These are phyloP conservation scores for Hymenoscyphus fructigenus DNA, from an alignment of 2,329 filamentous ascomycete species.

Conservation along the genomic window DNA sequence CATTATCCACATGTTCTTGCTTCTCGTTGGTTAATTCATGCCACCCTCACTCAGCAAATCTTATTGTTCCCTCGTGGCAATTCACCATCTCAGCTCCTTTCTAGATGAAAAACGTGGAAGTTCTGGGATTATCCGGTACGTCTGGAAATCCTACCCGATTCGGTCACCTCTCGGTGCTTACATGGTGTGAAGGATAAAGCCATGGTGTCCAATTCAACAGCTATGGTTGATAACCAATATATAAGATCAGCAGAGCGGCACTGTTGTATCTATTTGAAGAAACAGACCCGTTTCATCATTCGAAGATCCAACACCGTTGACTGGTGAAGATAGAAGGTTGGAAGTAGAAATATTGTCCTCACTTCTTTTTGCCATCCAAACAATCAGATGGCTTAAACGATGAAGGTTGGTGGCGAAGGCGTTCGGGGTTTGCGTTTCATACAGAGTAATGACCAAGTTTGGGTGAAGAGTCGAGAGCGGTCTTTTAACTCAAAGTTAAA, in stretches of 20 bases:
- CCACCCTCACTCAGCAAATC: not conserved
- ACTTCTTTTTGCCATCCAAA: not conserved
- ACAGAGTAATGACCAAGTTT: too few relatives aligned
- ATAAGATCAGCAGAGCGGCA: not conserved
- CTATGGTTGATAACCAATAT: not conserved
- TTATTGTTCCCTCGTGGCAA: slow-evolving; percentile 5
- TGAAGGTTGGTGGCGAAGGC: not conserved
- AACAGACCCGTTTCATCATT: not conserved
- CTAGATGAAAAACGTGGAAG: slow-evolving; percentile 1
- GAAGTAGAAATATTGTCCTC: not conserved
- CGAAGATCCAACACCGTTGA: not conserved
- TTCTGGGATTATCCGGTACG: not conserved
- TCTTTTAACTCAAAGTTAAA: too few relatives aligned
- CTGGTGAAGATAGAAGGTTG: not conserved
- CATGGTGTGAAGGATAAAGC: not conserved
- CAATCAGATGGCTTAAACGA: not conserved
- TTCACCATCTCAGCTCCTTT: slow-evolving; percentile 5
- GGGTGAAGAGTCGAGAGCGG: too few relatives aligned
- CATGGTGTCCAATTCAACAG: not conserved
- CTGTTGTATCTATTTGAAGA: slow-evolving; percentile 6
- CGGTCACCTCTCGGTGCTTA: not conserved
- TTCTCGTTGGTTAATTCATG: not conserved
- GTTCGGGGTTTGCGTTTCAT: not conserved
- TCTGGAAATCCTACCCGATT: not conserved
- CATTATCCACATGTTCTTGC: not conserved